Conservation (phyloP, 345 rosid species). For the Eucalyptus melliodora region DNA sequence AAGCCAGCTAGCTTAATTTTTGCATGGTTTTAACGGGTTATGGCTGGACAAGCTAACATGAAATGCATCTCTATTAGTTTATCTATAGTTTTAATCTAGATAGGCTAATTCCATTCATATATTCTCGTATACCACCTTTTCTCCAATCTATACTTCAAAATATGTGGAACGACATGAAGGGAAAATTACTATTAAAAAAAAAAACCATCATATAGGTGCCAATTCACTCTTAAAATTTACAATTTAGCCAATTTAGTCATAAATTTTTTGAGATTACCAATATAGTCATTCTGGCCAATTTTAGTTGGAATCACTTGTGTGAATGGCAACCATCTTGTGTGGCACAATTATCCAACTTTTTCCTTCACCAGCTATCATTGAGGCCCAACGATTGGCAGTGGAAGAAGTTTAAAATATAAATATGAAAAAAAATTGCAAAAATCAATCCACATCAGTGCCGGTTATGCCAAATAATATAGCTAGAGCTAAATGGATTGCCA, state of each 20-base stretch:
- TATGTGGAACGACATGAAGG: not conserved
- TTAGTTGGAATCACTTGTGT: accelerated
- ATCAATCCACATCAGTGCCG: accelerated
- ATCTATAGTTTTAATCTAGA: not conserved
- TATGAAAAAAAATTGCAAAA: no score
- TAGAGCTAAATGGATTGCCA: not conserved
- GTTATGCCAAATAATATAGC: not conserved
- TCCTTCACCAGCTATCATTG: accelerated
- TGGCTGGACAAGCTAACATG: not conserved
- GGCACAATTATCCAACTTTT: not conserved
- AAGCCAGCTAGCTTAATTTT: not conserved
- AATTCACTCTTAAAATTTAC: no score
- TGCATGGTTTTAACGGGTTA: not conserved
- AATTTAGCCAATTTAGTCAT: no score
- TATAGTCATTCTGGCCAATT: not conserved
- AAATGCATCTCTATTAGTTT: not conserved
- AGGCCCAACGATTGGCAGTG: accelerated
- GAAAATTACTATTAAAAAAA: no score
- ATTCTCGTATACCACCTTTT: not conserved
- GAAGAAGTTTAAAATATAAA: not conserved
- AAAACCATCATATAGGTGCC: not conserved
- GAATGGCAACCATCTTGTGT: accelerated
- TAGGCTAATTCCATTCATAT: not conserved
- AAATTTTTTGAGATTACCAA: no score
- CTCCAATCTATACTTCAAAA: not conserved